phyloP scores from a whole-genome alignment of 2,329 filamentous ascomycete genomes.

The Trichoderma breve region DNA sequence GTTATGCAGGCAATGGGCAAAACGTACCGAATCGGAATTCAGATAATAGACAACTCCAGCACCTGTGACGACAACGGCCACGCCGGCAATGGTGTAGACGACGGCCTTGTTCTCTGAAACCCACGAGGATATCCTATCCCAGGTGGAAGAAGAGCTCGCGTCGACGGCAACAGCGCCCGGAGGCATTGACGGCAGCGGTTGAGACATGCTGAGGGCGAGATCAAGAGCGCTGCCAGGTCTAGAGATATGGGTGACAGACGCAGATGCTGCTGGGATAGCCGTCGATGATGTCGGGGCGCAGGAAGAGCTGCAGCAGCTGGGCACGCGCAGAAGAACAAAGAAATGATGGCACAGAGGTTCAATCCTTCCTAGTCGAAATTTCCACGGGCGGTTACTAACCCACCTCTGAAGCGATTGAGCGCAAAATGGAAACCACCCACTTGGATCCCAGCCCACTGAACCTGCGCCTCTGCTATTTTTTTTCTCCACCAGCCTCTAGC shows the following conservation, averaged over 20 bases:
- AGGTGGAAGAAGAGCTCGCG: constrained; percentile 68
- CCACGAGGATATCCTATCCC: constrained; percentile 90
- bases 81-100: constrained; percentile 93
- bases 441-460: constrained; percentile 7
- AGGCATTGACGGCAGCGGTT: constrained; percentile 50
- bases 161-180: constrained; percentile 50
- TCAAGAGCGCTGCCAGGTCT: constrained; percentile 25
- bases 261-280: constrained; percentile 24
- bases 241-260: constrained; percentile 29
- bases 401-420: background rate
- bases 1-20: background rate
- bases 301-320: constrained; percentile 34
- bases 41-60: constrained; percentile 94
- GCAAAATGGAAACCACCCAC: constrained; percentile 2
- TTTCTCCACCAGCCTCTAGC: constrained; percentile 6
- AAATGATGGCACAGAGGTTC: constrained; percentile 27
- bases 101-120: constrained; percentile 92
- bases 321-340: constrained; percentile 27
- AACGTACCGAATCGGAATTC: constrained; percentile 55
- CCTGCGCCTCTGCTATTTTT: background rate
- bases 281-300: constrained; percentile 36
- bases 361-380: constrained; percentile 28
- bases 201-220: constrained; percentile 38
- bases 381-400: constrained; percentile 25
- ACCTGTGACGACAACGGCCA: constrained; percentile 85